Conservation (phyloP, 164 flowering plant species). For the Cinnamomum chago region DNA sequence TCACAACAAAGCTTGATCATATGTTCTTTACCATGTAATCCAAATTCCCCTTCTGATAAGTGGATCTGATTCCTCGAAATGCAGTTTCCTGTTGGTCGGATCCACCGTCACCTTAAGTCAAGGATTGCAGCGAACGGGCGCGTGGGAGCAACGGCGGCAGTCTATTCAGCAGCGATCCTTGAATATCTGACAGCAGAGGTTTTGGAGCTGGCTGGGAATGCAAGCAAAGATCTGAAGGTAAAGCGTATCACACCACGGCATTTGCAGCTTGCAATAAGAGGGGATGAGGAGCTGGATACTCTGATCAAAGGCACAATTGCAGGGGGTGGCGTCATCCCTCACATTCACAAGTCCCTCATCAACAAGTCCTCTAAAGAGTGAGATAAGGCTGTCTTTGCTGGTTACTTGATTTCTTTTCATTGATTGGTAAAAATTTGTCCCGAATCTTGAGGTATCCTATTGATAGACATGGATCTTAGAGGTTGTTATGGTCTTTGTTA, state of each 20-base stretch:
- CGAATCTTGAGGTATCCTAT: not conserved
- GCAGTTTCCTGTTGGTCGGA: conserved; percentile 87
- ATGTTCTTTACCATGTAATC: not conserved
- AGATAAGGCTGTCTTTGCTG: conserved; percentile 5
- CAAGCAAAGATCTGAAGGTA: conserved; percentile 92
- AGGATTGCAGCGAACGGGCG: conserved; percentile 76
- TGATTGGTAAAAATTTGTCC: not conserved
- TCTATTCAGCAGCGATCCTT: conserved; percentile 84
- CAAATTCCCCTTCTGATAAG: too few relatives aligned
- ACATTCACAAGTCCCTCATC: conserved; percentile 94
- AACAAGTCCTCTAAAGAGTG: conserved; percentile 85
- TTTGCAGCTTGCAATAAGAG: conserved; percentile 91
- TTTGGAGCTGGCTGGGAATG: conserved; percentile 88
- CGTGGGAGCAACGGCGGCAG: conserved; percentile 95
- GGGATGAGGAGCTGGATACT: conserved; percentile 96
- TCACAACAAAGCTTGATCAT: too few relatives aligned
- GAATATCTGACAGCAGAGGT: conserved; percentile 94
- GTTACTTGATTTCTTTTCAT: not conserved
- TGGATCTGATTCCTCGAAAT: not conserved
- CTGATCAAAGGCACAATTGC: conserved; percentile 94
- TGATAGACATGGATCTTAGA: not conserved
- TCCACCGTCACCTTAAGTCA: conserved; percentile 73
- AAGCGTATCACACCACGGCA: conserved; percentile 95
- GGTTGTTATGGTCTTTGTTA: not conserved
- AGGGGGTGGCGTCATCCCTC: conserved; percentile 96